phyloP scores from a whole-genome alignment of 148 eudicot genomes.

The Gaultheria prostrata region DNA sequence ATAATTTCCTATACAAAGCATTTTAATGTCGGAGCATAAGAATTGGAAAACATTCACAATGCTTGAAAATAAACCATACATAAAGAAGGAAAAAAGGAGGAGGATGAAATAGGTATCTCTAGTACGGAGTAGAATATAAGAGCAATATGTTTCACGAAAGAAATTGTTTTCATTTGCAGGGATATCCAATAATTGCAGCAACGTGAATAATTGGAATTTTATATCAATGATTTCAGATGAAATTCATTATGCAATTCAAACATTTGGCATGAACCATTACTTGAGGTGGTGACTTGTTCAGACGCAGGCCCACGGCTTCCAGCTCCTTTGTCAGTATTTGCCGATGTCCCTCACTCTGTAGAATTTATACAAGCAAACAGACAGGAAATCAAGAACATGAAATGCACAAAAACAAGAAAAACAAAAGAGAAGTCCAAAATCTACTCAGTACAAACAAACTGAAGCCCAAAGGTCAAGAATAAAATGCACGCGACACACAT shows the following conservation, averaged over 20 bases:
- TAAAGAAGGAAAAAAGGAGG: neutral
- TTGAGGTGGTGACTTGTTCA: constrained; percentile 95
- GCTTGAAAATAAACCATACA: neutral
- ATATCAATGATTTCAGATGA: neutral
- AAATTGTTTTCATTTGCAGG: neutral
- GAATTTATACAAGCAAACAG: constrained; percentile 24
- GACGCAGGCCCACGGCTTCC: constrained; percentile 98
- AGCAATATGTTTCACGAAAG: neutral
- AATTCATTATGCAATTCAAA: neutral
- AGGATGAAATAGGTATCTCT: neutral
- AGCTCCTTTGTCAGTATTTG: constrained; percentile 95
- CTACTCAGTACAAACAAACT: neutral
- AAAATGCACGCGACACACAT: neutral
- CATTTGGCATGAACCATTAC: constrained; percentile 32
- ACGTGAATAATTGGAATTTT: neutral
- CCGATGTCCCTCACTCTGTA: constrained; percentile 98
- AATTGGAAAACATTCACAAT: neutral
- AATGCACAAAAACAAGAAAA: neutral
- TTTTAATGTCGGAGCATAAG: neutral
- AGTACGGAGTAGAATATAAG: neutral
- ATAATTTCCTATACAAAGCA: neutral
- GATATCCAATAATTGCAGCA: neutral
- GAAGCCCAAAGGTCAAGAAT: neutral
- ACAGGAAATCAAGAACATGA: neutral
- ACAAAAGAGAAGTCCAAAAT: constrained; percentile 10